A percentile compares a stretch with the other conserved stretches of the same genome.
Conservation (phyloP, 1,139 yeast species). For the Yamadazyma dendronema region DNA sequence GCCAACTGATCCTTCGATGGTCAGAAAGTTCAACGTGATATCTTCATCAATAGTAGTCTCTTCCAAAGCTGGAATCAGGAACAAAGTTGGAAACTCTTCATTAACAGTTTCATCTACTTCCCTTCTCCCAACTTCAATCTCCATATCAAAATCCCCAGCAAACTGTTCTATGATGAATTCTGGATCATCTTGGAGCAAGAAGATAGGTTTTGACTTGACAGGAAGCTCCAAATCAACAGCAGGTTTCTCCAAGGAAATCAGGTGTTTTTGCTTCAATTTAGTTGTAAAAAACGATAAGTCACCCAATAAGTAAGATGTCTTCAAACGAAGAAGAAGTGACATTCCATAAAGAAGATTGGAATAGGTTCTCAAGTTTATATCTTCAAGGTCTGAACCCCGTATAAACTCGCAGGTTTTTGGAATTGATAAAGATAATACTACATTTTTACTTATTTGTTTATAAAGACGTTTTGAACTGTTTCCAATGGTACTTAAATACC, state of each 20-base stretch:
- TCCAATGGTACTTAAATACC: slow-evolving; percentile 6
- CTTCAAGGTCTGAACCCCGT: slow-evolving; percentile 16
- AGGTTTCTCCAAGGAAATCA: slow-evolving; percentile 5
- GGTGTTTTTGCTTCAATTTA: not conserved
- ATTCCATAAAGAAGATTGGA: slow-evolving; percentile 59
- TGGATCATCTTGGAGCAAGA: slow-evolving; percentile 7
- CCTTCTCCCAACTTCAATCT: slow-evolving; percentile 2
- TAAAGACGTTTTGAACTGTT: slow-evolving; percentile 16
- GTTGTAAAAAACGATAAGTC: slow-evolving; percentile 21
- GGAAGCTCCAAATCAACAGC: not conserved
- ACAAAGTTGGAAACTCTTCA: not conserved
- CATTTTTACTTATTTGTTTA: slow-evolving; percentile 23
- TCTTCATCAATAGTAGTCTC: not conserved
- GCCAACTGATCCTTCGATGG: not conserved
- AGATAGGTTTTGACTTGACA: slow-evolving; percentile 1
- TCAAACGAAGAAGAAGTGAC: slow-evolving; percentile 51
- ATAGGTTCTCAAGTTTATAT: slow-evolving; percentile 18
- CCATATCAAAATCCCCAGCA: slow-evolving; percentile 3
- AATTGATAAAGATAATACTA: slow-evolving; percentile 42
- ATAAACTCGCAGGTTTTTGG: slow-evolving; percentile 45
- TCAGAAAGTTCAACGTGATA: not conserved
- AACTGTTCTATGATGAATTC: slow-evolving; percentile 9
- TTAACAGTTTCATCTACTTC: not conserved
- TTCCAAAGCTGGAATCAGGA: not conserved
- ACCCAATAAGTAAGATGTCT: slow-evolving; percentile 43